Evolutionary conservation across 108 stramenopile species (phyloP).

Genomic region (Skeletonema potamos): DNA sequence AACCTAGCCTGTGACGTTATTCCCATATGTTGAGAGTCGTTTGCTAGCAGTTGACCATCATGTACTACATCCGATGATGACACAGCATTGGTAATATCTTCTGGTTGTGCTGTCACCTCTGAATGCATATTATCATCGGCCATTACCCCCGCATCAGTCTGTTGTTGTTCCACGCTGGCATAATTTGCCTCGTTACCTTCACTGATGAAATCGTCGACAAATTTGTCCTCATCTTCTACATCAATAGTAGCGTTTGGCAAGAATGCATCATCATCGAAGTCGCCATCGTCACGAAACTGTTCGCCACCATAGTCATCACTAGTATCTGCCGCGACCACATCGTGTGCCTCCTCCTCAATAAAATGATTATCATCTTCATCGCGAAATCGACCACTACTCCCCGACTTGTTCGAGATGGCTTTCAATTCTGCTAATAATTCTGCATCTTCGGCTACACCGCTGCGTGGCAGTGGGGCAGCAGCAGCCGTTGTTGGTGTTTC

Average conservation of each 20-base stretch:
- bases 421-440: conserved; percentile 54
- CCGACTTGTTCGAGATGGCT: conserved; percentile 52
- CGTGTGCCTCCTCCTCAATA: not conserved
- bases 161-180: not conserved
- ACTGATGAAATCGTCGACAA: not conserved
- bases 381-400: conserved; percentile 32
- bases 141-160: not conserved
- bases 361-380: conserved; percentile 17
- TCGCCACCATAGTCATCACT: not conserved
- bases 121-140: no score
- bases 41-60: no score
- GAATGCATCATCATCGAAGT: not conserved
- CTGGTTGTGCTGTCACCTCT: no score
- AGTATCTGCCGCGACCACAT: not conserved
- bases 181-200: not conserved
- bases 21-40: no score
- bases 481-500: not conserved
- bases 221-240: no score
- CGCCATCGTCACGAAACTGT: not conserved
- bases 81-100: no score
- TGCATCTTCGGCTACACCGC: conserved; percentile 65
- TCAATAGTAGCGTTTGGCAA: conserved; percentile 3
- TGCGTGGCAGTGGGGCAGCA: not conserved
- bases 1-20: no score
- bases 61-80: no score